Evolutionary conservation across 176 grass and related monocot species (phyloP).

Genomic region (maize (Zea mays)): DNA sequence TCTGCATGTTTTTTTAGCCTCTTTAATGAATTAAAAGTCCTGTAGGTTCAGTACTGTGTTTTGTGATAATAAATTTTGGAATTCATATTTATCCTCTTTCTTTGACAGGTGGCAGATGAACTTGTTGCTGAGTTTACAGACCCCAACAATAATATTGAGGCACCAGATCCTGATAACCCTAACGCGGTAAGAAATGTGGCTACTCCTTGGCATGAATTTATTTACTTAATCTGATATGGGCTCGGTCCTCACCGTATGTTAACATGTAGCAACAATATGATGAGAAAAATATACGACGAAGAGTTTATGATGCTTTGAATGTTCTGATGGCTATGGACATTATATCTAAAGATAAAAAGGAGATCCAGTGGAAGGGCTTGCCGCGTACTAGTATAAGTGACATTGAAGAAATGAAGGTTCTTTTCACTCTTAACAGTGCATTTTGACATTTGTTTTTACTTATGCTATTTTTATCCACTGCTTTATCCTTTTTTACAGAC

Average conservation of each 20-base stretch:
- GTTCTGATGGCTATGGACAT: conserved; percentile 99
- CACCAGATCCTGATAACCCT: conserved; percentile 68
- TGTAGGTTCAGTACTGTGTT: background rate
- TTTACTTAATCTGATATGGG: conserved; percentile 20
- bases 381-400: conserved; percentile 88
- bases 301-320: conserved; percentile 96
- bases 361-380: conserved; percentile 99
- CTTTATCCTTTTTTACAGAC: conserved; percentile 46
- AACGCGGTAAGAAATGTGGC: conserved; percentile 41
- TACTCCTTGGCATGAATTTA: conserved; percentile 9
- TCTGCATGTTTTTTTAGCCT: background rate
- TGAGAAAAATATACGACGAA: conserved; percentile 97
- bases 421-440: background rate
- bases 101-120: conserved; percentile 85
- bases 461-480: conserved; percentile 21
- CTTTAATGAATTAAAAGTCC: background rate
- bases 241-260: conserved; percentile 37
- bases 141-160: conserved; percentile 57
- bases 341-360: conserved; percentile 99
- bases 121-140: conserved; percentile 84
- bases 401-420: conserved; percentile 91
- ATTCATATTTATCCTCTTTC: background rate
- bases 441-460: conserved; percentile 24
- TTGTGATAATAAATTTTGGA: background rate
- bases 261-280: conserved; percentile 95